phyloP scores from a whole-genome alignment of 441 rosid species.

The Euphorbia schlechtendalii region DNA sequence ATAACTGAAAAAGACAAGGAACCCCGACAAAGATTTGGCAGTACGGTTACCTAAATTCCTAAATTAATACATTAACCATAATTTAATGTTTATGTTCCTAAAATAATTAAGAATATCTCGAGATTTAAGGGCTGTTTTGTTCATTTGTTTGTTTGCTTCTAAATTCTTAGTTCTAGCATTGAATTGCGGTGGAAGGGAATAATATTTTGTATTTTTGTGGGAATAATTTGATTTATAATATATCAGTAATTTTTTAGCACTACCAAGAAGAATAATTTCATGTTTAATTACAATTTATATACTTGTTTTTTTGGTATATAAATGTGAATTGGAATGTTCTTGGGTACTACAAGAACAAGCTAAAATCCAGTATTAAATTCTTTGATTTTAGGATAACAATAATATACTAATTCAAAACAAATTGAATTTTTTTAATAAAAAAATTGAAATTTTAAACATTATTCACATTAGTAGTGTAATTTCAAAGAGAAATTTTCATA shows the following conservation, averaged over 20 bases:
- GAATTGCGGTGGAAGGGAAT: conserved; percentile 36
- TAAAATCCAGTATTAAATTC: neutral
- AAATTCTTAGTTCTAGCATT: conserved; percentile 7
- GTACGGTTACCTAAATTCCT: conserved; percentile 20
- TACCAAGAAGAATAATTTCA: conserved; percentile 23
- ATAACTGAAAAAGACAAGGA: too few relatives aligned
- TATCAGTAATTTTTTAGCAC: conserved; percentile 3
- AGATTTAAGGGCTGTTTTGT: conserved; percentile 35
- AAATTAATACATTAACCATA: neutral
- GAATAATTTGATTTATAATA: conserved; percentile 14
- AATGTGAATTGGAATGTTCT: conserved; percentile 14
- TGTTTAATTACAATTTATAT: neutral
- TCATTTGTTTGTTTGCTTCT: conserved; percentile 27
- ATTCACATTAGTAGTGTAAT: too few relatives aligned
- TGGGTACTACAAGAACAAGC: conserved; percentile 5
- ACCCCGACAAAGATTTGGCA: conserved; percentile 40
- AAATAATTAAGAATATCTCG: conserved; percentile 20
- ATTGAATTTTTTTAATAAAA: too few relatives aligned
- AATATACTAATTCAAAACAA: too few relatives aligned
- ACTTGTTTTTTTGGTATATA: neutral
- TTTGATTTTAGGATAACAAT: too few relatives aligned
- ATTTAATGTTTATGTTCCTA: conserved; percentile 1
- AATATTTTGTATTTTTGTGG: conserved; percentile 19
- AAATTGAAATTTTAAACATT: too few relatives aligned
- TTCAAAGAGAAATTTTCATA: too few relatives aligned